Conservation (phyloP, 257 asterid genomes). For the Osmanthus fragrans region DNA sequence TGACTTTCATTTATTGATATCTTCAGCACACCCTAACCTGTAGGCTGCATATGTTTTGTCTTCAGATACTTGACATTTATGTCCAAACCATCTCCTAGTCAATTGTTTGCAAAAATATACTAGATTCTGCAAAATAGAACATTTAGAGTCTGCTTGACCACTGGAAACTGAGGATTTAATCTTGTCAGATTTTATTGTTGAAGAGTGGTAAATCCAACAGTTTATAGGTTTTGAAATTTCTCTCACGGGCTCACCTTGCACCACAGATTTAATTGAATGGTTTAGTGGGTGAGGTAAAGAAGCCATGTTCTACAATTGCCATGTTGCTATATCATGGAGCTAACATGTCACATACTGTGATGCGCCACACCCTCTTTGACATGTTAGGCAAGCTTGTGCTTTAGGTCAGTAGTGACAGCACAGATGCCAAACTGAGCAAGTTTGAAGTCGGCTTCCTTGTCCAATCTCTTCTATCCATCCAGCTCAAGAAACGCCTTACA, state of each 20-base stretch:
- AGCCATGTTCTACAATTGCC: too few species aligned
- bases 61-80: too few species aligned
- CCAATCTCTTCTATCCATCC: too few species aligned
- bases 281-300: neutral
- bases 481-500: too few species aligned
- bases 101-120: neutral
- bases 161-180: neutral
- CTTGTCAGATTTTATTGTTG: too few species aligned
- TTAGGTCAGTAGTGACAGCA: too few species aligned
- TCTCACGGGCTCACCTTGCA: neutral
- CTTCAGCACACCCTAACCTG: too few species aligned
- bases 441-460: too few species aligned
- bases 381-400: too few species aligned
- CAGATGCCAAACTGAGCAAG: too few species aligned
- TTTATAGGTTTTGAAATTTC: neutral
- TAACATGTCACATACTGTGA: neutral
- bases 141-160: neutral
- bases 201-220: neutral
- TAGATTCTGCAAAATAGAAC: neutral
- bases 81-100: neutral
- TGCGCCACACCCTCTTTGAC: neutral
- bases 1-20: too few species aligned
- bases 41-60: neutral
- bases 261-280: neutral
- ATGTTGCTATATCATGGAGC: neutral